Conservation (phyloP, 2,329 filamentous ascomycete species). For the Colletotrichum salicis region DNA sequence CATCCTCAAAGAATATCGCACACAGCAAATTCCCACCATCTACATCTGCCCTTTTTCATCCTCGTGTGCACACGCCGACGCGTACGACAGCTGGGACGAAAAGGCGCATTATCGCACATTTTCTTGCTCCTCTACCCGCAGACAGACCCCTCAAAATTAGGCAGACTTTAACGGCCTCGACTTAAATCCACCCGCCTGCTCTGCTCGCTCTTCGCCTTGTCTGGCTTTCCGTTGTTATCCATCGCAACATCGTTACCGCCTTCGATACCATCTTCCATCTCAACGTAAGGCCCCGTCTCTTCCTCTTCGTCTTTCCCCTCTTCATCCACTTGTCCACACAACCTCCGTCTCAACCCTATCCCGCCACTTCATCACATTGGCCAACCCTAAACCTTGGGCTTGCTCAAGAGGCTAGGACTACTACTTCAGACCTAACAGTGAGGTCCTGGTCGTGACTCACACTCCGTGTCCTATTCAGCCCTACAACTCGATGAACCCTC, state of each 20-base stretch:
- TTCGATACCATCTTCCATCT: conserved; percentile 3
- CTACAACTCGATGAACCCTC: conserved; percentile 32
- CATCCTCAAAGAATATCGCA: not conserved
- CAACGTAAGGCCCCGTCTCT: conserved; percentile 26
- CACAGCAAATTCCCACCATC: not conserved
- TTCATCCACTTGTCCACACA: conserved; percentile 10
- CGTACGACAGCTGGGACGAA: conserved; percentile 24
- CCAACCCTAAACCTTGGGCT: conserved; percentile 32
- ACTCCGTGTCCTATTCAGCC: conserved; percentile 40
- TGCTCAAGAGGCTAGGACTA: conserved; percentile 31
- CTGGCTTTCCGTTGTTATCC: conserved; percentile 3
- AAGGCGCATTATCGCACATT: not conserved
- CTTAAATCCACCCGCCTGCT: conserved; percentile 34
- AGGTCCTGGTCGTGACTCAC: conserved; percentile 45
- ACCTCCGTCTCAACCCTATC: conserved; percentile 22
- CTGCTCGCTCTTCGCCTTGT: conserved; percentile 3
- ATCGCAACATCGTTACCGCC: not conserved
- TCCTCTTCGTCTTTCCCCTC: not conserved
- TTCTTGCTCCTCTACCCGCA: conserved; percentile 8
- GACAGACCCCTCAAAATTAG: conserved; percentile 22
- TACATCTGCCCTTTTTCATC: conserved; percentile 19
- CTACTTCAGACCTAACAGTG: conserved; percentile 20
- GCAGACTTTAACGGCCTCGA: conserved; percentile 32
- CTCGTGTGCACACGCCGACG: conserved; percentile 31
- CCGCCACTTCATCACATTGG: conserved; percentile 30